Evolutionary conservation across 768 basidiomycete species (phyloP), one percentile per base, ranked within the genome.

Genomic region (Suillus hirtellus): DNA sequence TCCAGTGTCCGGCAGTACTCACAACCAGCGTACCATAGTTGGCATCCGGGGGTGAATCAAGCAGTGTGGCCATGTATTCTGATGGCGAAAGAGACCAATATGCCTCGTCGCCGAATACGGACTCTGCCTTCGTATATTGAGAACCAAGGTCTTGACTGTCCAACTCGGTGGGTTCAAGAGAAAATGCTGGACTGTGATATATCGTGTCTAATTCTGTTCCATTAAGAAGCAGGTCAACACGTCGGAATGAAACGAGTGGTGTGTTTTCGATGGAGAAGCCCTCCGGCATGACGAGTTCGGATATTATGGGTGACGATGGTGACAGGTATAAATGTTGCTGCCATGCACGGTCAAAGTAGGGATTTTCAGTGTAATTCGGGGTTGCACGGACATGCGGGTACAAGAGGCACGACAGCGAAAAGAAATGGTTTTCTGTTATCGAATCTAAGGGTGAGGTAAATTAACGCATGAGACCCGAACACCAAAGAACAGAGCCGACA

Each of bases 1-100:
- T 89, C 89, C 89, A 90, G 70, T 89, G 89, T 0, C 88, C 88
- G 4, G 76, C 89, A 0, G 88, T 89, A 72, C 81, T 86, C 34
- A 84, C 81, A 62, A 90, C 68, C 72, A 90, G 76, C 11, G 87
- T 89, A 47, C 81, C 80, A 71, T 88, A 90, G 65, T 85, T 83
- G 7, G 71, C 80, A 21, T 78, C 67, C 4, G 86, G 86, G 0
- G 80, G 74, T 3, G 72, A 65, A 1, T 75, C 71, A 11, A 82
- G 72, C 73, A 89, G 84, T 19, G 80, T 66, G 35, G 77, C 72
- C 68, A 88, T 75, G 72, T 88, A 88, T 53, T 85, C 82, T 1
- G 75, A 69, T 4, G 85, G 80, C 1, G 83, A 77, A 24, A 86
- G 58, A 0, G 82, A 81, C 87, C 86, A 90, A 8, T 75, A 75